phyloP scores from a whole-genome alignment of 75 land plant genomes.

The Cupressus sempervirens region DNA sequence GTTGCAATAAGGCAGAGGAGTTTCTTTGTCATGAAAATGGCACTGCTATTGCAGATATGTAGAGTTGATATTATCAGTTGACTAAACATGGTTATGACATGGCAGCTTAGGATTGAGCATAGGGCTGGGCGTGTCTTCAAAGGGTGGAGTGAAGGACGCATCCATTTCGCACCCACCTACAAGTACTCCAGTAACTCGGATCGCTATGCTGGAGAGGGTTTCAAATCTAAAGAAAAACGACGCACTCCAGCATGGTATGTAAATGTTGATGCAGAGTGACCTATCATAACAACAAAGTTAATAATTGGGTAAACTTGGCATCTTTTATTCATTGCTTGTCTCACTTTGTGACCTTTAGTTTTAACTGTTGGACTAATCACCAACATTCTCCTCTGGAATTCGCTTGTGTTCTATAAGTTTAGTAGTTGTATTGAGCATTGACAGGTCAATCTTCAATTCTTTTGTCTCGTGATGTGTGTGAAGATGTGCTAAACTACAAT shows the following conservation, averaged over 20 bases:
- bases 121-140: slow-evolving; percentile 72
- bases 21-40: neutral
- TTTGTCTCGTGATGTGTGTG: too few relatives aligned
- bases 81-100: slow-evolving; percentile 6
- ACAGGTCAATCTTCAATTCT: too few relatives aligned
- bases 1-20: neutral
- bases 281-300: neutral
- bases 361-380: too few relatives aligned
- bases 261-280: neutral
- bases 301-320: neutral
- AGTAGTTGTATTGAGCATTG: too few relatives aligned
- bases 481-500: neutral
- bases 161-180: slow-evolving; percentile 82
- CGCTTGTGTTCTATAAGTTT: too few relatives aligned
- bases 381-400: too few relatives aligned
- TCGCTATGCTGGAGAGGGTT: slow-evolving; percentile 57
- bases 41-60: neutral
- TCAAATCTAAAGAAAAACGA: slow-evolving; percentile 59
- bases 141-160: slow-evolving; percentile 83
- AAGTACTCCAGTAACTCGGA: slow-evolving; percentile 74
- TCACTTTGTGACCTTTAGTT: neutral
- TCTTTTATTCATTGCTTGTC: neutral
- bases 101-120: slow-evolving; percentile 72
- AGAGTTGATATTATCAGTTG: neutral
- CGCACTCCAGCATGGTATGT: slow-evolving; percentile 89